These are phyloP conservation scores for Aspergillus persii DNA, from an alignment of 2,329 filamentous ascomycete genomes.

Conservation along the genomic window DNA sequence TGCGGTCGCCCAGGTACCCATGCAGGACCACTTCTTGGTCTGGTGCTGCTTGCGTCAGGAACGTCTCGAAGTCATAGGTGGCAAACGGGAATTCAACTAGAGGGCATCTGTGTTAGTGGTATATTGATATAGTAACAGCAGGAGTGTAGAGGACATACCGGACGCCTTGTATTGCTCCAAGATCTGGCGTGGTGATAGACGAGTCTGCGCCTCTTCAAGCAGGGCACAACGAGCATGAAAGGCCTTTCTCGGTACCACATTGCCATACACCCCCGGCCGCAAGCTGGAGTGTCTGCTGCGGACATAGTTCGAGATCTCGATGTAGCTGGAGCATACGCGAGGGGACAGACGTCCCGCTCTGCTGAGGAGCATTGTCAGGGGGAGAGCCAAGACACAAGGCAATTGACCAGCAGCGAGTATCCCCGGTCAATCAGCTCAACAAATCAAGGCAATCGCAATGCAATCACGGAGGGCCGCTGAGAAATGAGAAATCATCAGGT, in stretches of 20 bases:
- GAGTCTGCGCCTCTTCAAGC: slow-evolving; percentile 17
- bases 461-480: neutral
- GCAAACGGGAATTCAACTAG: slow-evolving; percentile 49
- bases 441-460: neutral
- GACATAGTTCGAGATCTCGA: slow-evolving; percentile 39
- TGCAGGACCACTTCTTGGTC: slow-evolving; percentile 54
- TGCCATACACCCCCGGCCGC: slow-evolving; percentile 6
- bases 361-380: slow-evolving; percentile 23
- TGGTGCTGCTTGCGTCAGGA: slow-evolving; percentile 29
- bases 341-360: slow-evolving; percentile 23
- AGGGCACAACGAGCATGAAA: slow-evolving; percentile 25
- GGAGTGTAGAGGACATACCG: slow-evolving; percentile 31
- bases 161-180: slow-evolving; percentile 48
- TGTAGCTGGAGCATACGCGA: slow-evolving; percentile 34
- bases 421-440: slow-evolving; percentile 8
- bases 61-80: slow-evolving; percentile 40
- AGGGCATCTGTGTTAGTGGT: slow-evolving; percentile 8
- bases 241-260: slow-evolving; percentile 6
- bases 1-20: slow-evolving; percentile 70
- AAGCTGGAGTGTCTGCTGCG: slow-evolving; percentile 20
- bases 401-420: neutral
- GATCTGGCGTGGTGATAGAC: slow-evolving; percentile 21
- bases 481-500: neutral
- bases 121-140: too few species aligned
- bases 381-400: neutral